A percentile compares a stretch with the other conserved stretches of the same genome.
Evolutionary conservation across 768 basidiomycete genomes (phyloP).

Genomic region (Chalciporus sphaerocephalus): DNA sequence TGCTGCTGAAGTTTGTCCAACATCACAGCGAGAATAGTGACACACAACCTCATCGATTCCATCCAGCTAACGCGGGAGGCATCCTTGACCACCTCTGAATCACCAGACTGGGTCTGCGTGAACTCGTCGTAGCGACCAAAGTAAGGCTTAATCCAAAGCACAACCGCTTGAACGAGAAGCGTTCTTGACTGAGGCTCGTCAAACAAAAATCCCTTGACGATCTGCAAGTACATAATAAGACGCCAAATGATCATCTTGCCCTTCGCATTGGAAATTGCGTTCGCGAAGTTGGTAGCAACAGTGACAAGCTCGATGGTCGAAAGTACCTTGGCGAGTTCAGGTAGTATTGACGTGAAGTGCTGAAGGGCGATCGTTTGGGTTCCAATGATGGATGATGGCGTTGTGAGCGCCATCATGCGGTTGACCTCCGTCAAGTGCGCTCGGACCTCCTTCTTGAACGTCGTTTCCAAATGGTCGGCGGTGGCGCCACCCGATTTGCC

Average conservation of each 20-base stretch:
- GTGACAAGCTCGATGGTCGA: conserved; percentile 79
- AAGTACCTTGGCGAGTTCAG: conserved; percentile 81
- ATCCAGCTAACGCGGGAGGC: conserved; percentile 81
- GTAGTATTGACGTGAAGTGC: conserved; percentile 88
- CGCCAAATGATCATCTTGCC: conserved; percentile 93
- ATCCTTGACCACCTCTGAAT: conserved; percentile 65
- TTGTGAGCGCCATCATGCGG: conserved; percentile 77
- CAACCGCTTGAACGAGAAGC: conserved; percentile 78
- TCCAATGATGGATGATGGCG: conserved; percentile 86
- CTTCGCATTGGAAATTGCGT: conserved; percentile 69
- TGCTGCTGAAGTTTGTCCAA: conserved; percentile 84
- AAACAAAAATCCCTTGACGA: conserved; percentile 85
- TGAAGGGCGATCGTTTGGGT: conserved; percentile 93
- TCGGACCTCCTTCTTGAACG: conserved; percentile 80
- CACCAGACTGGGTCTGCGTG: conserved; percentile 54
- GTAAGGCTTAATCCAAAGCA: conserved; percentile 93
- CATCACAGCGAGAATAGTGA: conserved; percentile 86
- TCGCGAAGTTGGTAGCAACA: conserved; percentile 82
- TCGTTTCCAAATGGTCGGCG: conserved; percentile 77
- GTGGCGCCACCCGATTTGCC: conserved; percentile 79
- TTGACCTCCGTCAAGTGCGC: conserved; percentile 78
- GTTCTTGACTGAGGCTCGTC: conserved; percentile 76
- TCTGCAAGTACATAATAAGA: conserved; percentile 88
- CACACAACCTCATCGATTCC: conserved; percentile 84
- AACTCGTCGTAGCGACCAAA: conserved; percentile 91